Evolutionary conservation across 2,329 filamentous ascomycete genomes (phyloP), one percentile per base, ranked within the genome.

Genomic region (Aureobasidium subglaciale): DNA sequence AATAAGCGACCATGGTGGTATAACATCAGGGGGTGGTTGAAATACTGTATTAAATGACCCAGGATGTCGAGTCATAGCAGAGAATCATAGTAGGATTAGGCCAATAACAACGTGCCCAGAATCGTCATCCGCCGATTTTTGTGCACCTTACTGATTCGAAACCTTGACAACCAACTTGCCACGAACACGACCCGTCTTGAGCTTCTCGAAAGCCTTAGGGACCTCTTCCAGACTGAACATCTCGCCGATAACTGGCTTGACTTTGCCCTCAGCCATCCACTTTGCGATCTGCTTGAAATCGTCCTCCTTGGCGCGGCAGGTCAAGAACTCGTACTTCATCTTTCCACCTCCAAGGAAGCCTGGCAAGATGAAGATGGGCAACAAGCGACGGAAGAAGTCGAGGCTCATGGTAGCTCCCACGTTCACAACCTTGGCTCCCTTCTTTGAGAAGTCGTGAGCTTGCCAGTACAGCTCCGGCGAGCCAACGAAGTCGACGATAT

Each of bases 401-500:
- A 67, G 49, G 37, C 67, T 63, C 25, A 69, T 56, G 16, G 65
- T 62, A 15, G 68, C 73, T 5, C 78, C 78, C 27, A 83, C 72
- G 64, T 80, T 78, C 9, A 81, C 72, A 61, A 78, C 85, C 41
- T 68, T 72, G 15, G 77, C 81, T 0, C 65, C 67, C 0, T 73
- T 70, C 11, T 74, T 64, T 30, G 84, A 67, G 63, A 78, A 85
- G 6, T 73, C 62, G 58, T 80, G 73, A 4, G 74, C 74, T 10
- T 75, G 70, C 58, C 73, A 76, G 67, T 84, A 85, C 11, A 86
- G 64, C 13, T 75, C 69, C 0, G 78, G 76, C 2, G 68, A 59
- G 2, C 78, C 80, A 22, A 84, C 76, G 63, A 81, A 81, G 66
- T 86, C 84, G 10, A 86, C 71, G 0, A 79, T 72, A 34, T 81